Evolutionary conservation across 768 basidiomycete genomes (phyloP).

Genomic region (Amanita pallidorosea): DNA sequence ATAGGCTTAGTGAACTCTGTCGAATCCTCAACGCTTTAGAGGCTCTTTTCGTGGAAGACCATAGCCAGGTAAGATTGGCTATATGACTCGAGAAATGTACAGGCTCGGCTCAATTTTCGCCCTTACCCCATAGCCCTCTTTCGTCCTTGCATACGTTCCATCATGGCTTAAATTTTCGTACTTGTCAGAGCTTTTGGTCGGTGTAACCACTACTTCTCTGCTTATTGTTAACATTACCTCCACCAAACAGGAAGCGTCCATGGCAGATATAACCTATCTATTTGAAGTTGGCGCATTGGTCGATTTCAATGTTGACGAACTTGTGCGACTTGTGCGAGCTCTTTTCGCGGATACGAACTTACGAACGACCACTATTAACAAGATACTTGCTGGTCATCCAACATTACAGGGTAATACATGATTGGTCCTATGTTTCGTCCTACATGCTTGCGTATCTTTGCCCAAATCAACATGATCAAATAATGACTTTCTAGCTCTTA

Average conservation of each 20-base stretch:
- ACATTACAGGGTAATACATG: background rate
- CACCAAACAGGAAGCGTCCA: conserved; percentile 66
- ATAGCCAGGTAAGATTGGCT: conserved; percentile 35
- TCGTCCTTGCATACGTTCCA: conserved; percentile 78
- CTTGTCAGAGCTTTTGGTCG: conserved; percentile 80
- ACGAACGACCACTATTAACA: conserved; percentile 73
- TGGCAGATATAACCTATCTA: conserved; percentile 85
- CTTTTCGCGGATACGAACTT: conserved; percentile 82
- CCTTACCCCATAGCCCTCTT: conserved; percentile 42
- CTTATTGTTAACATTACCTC: background rate
- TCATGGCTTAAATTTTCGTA: conserved; percentile 95
- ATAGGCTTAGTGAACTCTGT: conserved; percentile 73
- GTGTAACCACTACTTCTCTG: conserved; percentile 16
- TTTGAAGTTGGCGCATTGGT: conserved; percentile 86
- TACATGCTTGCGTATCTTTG: no score
- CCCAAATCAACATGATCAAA: background rate
- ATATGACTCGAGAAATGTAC: background rate
- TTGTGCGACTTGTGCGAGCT: conserved; percentile 71
- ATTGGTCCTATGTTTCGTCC: background rate
- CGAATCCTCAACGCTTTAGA: conserved; percentile 71
- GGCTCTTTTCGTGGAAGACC: conserved; percentile 64
- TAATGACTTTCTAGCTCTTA: no score
- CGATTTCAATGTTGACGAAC: conserved; percentile 80
- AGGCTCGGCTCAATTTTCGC: background rate
- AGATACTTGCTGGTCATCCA: conserved; percentile 41